A percentile compares a stretch with the other conserved stretches of the same genome.
phyloP scores from a whole-genome alignment of 345 rosid genomes.

The Gossypium raimondii region DNA sequence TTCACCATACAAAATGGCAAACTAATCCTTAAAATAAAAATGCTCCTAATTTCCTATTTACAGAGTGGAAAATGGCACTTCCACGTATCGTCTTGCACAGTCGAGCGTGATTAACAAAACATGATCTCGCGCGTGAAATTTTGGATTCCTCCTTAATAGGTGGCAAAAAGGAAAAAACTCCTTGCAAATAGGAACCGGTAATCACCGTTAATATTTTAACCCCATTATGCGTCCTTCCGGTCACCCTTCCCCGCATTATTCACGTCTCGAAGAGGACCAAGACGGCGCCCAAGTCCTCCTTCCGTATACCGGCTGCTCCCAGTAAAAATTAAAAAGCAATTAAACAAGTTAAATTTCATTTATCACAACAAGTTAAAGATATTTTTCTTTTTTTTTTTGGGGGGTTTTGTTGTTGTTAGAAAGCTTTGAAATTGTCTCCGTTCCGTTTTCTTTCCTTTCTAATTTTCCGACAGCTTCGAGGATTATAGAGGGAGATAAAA shows the following conservation, averaged over 20 bases:
- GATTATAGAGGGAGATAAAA: not conserved
- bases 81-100: not conserved
- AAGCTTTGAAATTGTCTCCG: slow-evolving; percentile 29
- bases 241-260: slow-evolving; percentile 16
- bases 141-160: not conserved
- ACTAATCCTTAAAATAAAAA: not conserved
- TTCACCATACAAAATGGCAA: not conserved
- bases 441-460: slow-evolving; percentile 16
- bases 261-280: not conserved
- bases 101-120: not conserved
- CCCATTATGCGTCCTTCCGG: slow-evolving; percentile 25
- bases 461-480: slow-evolving; percentile 31
- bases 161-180: slow-evolving; percentile 21
- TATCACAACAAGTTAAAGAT: no score
- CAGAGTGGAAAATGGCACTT: not conserved
- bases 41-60: no score
- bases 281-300: slow-evolving; percentile 3
- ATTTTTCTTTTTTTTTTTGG: no score
- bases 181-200: slow-evolving; percentile 26
- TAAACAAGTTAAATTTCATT: not conserved
- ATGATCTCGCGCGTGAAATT: not conserved
- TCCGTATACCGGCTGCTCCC: slow-evolving; percentile 28
- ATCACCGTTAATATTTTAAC: slow-evolving; percentile 23
- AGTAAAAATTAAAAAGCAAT: slow-evolving; percentile 9
- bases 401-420: not conserved